A percentile compares a stretch with the other conserved stretches of the same genome.
phyloP scores from a whole-genome alignment of 2,329 filamentous ascomycete species.

The Ophiostoma montium region DNA sequence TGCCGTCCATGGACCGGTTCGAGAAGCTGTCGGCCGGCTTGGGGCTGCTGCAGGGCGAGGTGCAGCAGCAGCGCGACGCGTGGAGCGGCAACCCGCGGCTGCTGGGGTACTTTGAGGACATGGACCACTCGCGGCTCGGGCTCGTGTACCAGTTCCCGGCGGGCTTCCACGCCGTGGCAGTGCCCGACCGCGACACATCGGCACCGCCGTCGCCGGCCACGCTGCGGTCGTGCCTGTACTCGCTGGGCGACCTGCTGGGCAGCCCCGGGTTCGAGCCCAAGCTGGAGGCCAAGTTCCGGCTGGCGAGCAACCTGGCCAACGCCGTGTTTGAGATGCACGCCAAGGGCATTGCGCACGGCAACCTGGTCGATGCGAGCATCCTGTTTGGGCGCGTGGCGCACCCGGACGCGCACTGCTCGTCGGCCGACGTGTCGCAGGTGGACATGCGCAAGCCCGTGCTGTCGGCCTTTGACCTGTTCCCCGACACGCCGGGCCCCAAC shows the following conservation, averaged over 20 bases:
- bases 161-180: slow-evolving; percentile 41
- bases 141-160: slow-evolving; percentile 62
- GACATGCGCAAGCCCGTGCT: slow-evolving; percentile 56
- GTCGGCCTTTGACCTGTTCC: slow-evolving; percentile 64
- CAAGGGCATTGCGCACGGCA: slow-evolving; percentile 55
- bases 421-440: slow-evolving; percentile 24
- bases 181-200: slow-evolving; percentile 13
- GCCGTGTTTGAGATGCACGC: slow-evolving; percentile 62
- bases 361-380: slow-evolving; percentile 52
- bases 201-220: slow-evolving; percentile 31
- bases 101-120: slow-evolving; percentile 61
- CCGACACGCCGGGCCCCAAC: slow-evolving; percentile 25
- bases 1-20: slow-evolving; percentile 50
- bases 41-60: slow-evolving; percentile 31
- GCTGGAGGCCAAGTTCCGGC: slow-evolving; percentile 61
- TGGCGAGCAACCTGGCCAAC: slow-evolving; percentile 58
- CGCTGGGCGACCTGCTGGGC: slow-evolving; percentile 38
- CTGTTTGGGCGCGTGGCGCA: slow-evolving; percentile 42
- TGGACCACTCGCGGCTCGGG: slow-evolving; percentile 54
- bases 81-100: slow-evolving; percentile 49
- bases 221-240: slow-evolving; percentile 36
- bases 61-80: slow-evolving; percentile 30
- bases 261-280: slow-evolving; percentile 40
- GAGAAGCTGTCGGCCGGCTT: slow-evolving; percentile 47
- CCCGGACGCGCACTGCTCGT: slow-evolving; percentile 9